Evolutionary conservation across 345 rosid genomes (phyloP).

Genomic region (Kandelia obovata): DNA sequence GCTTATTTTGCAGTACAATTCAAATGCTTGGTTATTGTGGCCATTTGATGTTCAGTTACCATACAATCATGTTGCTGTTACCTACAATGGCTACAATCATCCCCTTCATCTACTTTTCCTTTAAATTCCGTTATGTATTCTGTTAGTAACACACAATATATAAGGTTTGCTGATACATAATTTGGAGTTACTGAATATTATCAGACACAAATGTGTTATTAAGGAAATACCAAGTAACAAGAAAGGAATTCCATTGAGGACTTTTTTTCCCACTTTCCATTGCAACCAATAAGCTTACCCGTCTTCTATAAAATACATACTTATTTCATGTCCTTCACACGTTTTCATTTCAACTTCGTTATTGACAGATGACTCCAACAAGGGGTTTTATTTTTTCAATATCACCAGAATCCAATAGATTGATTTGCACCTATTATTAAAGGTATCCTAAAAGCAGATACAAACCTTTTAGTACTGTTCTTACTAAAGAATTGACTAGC

Average conservation of each 20-base stretch:
- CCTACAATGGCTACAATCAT: too few species aligned
- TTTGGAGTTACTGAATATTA: too few species aligned
- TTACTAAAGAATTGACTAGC: conserved; percentile 7
- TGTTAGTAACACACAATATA: neutral
- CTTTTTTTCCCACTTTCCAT: neutral
- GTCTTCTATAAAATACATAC: neutral
- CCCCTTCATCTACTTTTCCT: neutral
- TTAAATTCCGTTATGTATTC: neutral
- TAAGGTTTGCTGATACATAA: neutral
- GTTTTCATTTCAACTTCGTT: neutral
- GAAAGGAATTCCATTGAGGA: neutral
- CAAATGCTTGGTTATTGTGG: neutral
- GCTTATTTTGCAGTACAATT: neutral
- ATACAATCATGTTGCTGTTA: too few species aligned
- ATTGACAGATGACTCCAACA: neutral
- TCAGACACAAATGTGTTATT: too few species aligned
- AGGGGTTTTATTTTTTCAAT: neutral
- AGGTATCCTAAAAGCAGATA: neutral
- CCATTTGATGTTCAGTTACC: too few species aligned
- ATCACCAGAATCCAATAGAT: too few species aligned
- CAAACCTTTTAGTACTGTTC: neutral
- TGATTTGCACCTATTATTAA: too few species aligned
- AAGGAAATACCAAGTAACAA: neutral
- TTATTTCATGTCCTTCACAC: neutral
- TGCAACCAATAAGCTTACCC: neutral